Conservation (phyloP, 257 asterid genomes). For the Coffea canephora region DNA sequence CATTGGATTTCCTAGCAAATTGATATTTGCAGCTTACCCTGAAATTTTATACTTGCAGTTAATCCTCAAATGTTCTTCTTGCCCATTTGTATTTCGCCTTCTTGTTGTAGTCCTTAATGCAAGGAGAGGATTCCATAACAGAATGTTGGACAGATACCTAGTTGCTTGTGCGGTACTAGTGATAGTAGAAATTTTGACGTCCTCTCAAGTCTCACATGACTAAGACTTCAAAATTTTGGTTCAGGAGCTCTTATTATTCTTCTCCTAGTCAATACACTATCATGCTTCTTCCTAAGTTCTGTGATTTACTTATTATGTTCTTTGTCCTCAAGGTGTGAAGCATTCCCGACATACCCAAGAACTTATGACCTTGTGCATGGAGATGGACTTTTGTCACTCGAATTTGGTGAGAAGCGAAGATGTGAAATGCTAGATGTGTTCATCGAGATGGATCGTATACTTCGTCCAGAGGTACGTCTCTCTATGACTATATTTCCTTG, state of each 20-base stretch:
- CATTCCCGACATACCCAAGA: conserved; percentile 96
- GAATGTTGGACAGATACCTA: neutral
- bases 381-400: conserved; percentile 82
- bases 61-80: neutral
- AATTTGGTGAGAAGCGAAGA: conserved; percentile 68
- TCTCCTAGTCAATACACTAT: neutral
- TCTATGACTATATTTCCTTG: neutral
- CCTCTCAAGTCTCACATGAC: neutral
- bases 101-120: neutral
- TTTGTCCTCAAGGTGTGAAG: conserved; percentile 73
- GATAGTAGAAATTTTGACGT: neutral
- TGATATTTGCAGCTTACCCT: neutral
- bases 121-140: neutral
- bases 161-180: neutral
- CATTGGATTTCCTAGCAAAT: neutral
- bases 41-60: neutral
- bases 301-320: conserved; percentile 10
- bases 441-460: conserved; percentile 88
- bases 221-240: neutral
- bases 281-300: conserved; percentile 9
- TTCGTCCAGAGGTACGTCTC: conserved; percentile 90
- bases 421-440: conserved; percentile 76
- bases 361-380: conserved; percentile 97
- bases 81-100: neutral
- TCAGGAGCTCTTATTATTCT: neutral